Conservation (phyloP, 2,329 filamentous ascomycete species). For the Sclerotinia subarctica region DNA sequence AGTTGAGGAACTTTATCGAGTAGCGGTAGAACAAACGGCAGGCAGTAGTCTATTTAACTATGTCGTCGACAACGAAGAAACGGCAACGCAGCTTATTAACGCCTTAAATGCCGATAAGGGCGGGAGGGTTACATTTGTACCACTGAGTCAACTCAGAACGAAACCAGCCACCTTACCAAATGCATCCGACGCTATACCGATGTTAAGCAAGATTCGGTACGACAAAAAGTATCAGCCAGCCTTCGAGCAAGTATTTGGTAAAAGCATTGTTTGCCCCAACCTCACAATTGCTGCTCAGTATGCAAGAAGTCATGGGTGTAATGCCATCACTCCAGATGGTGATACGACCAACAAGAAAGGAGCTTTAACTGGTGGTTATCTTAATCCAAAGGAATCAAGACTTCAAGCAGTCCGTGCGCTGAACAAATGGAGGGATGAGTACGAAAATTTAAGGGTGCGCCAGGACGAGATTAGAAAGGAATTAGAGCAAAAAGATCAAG, state of each 20-base stretch:
- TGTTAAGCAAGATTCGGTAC: slow-evolving; percentile 81
- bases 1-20: slow-evolving; percentile 78
- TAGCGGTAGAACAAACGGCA: slow-evolving; percentile 88
- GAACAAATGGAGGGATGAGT: slow-evolving; percentile 70
- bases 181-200: slow-evolving; percentile 80
- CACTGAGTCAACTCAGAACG: slow-evolving; percentile 74
- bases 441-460: slow-evolving; percentile 63
- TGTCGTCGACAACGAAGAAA: slow-evolving; percentile 87
- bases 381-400: slow-evolving; percentile 81
- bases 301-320: slow-evolving; percentile 84
- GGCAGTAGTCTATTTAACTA: slow-evolving; percentile 94
- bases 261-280: slow-evolving; percentile 90
- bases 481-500: slow-evolving; percentile 78
- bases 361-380: slow-evolving; percentile 90
- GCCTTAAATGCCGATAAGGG: slow-evolving; percentile 74
- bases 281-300: slow-evolving; percentile 85
- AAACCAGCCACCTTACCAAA: slow-evolving; percentile 74
- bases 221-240: slow-evolving; percentile 76
- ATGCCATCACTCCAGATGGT: slow-evolving; percentile 90
- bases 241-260: slow-evolving; percentile 93
- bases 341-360: slow-evolving; percentile 94
- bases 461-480: slow-evolving; percentile 64
- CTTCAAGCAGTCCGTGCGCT: slow-evolving; percentile 79
- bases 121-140: slow-evolving; percentile 92
- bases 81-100: slow-evolving; percentile 77